Conservation (phyloP, 2,329 filamentous ascomycete genomes). For the Stagonosporopsis rhizophila region DNA sequence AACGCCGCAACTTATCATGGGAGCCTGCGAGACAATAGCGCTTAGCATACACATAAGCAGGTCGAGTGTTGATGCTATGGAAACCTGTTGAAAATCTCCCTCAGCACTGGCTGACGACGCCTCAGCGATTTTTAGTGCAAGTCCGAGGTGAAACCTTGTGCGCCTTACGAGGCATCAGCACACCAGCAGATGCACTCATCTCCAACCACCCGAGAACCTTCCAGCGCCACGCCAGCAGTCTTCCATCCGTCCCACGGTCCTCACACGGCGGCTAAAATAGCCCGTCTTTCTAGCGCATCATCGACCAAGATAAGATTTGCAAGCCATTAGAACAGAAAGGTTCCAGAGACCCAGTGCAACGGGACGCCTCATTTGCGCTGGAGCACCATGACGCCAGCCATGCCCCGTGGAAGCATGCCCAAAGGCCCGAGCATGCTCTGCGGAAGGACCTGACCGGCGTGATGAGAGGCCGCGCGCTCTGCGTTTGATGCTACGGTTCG, state of each 20-base stretch:
- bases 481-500: neutral
- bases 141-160: slow-evolving; percentile 5
- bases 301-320: slow-evolving; percentile 8
- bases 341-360: slow-evolving; percentile 7
- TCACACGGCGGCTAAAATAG: slow-evolving; percentile 16
- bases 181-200: slow-evolving; percentile 4
- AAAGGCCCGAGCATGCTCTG: neutral
- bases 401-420: neutral
- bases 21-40: neutral
- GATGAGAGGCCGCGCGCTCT: slow-evolving; percentile 10
- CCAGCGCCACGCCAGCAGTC: slow-evolving; percentile 8
- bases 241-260: slow-evolving; percentile 4
- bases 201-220: slow-evolving; percentile 5
- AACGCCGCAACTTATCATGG: neutral
- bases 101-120: neutral
- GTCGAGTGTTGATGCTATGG: neutral
- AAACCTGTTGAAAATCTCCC: neutral
- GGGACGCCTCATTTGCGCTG: slow-evolving; percentile 15
- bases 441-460: neutral
- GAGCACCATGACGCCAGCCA: slow-evolving; percentile 12
- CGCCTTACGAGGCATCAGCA: slow-evolving; percentile 10
- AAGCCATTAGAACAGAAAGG: slow-evolving; percentile 1
- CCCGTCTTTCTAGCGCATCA: slow-evolving; percentile 9
- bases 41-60: neutral
- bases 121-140: slow-evolving; percentile 4